phyloP scores from a whole-genome alignment of 768 basidiomycete species.

The Lactifluus volemus region DNA sequence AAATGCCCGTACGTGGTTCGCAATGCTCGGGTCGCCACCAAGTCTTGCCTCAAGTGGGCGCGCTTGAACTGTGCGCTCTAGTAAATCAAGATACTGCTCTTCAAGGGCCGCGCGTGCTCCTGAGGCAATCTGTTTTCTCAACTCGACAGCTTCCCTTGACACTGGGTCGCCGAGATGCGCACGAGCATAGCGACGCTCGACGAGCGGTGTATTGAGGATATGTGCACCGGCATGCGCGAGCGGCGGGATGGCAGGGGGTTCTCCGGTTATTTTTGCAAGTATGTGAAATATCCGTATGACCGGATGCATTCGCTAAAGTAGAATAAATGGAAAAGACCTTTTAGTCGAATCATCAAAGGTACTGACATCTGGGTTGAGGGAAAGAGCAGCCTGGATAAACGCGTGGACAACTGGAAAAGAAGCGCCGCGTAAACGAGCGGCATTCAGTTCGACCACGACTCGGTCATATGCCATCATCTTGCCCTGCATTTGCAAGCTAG shows the following conservation, averaged over 20 bases:
- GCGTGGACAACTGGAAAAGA: conserved; percentile 72
- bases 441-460: conserved; percentile 70
- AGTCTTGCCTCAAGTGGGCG: conserved; percentile 77
- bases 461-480: conserved; percentile 96
- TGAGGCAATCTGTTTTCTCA: conserved; percentile 65
- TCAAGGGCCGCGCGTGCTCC: conserved; percentile 80
- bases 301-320: conserved; percentile 41
- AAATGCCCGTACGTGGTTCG: conserved; percentile 87
- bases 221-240: conserved; percentile 75
- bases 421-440: conserved; percentile 56
- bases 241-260: conserved; percentile 68
- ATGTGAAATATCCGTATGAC: conserved; percentile 65
- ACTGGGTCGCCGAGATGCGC: conserved; percentile 61
- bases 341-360: neutral
- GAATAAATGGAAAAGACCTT: neutral
- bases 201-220: conserved; percentile 68
- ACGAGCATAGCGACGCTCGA: conserved; percentile 76
- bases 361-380: conserved; percentile 51
- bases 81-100: conserved; percentile 77
- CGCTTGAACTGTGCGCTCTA: conserved; percentile 77
- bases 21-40: conserved; percentile 84
- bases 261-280: conserved; percentile 65
- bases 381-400: conserved; percentile 56
- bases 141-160: conserved; percentile 52
- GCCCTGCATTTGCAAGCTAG: conserved; percentile 74